Base-by-base conservation (phyloP, 495 filamentous ascomycete species). In the Aspergillus mulundensis region DNA sequence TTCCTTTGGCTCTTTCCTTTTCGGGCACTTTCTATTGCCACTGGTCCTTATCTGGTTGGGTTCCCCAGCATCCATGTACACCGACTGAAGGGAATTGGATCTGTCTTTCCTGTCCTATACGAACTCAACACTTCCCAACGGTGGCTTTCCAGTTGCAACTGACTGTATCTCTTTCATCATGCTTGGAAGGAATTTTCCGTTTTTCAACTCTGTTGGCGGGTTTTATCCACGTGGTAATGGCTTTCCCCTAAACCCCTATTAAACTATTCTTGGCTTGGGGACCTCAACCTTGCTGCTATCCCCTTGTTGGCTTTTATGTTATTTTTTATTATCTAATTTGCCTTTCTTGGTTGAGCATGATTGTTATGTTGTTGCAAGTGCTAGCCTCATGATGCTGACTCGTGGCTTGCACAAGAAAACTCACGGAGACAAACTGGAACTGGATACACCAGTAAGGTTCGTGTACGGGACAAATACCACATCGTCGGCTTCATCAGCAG, bases 401-500 rank as follows among this genome's bases (percentile, higher is more conserved):
- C 21, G 10, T 56, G 19, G 23, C 46, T 28, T 10, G 3, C 21
- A 39, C 34, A 60, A 80, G 71, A 77, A 53, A 58, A 78, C 48
- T 58, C 73, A 21, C 70, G 73, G 50, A 77, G 74, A 61, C 65
- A 77, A 24, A 65, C 73, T 10, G 72, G 66, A 8, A 62, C 56
- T 56, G 71, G 75, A 34, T 96, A 95, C 68, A 86, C 85, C 65
- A 91, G 85, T 67, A 95, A 96, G 68, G 90, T 96, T 48, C 82
- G 88, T 39, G 88, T 98, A 21, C 86, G 84, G 39, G 93, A 97
- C 67, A 85, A 84, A 57, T 99, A 99, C 76, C 88, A 93, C 55
- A 90, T 99, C 62, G 83, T 99, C 48, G 94, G 94, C 25, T 99
- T 99, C 80, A 99, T 97, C 64, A 94, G 89, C 65, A 95, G 90